A percentile compares a stretch with the other conserved stretches of the same genome.
phyloP scores from a whole-genome alignment of 2,329 filamentous ascomycete species.

The Colletotrichum abscissum region DNA sequence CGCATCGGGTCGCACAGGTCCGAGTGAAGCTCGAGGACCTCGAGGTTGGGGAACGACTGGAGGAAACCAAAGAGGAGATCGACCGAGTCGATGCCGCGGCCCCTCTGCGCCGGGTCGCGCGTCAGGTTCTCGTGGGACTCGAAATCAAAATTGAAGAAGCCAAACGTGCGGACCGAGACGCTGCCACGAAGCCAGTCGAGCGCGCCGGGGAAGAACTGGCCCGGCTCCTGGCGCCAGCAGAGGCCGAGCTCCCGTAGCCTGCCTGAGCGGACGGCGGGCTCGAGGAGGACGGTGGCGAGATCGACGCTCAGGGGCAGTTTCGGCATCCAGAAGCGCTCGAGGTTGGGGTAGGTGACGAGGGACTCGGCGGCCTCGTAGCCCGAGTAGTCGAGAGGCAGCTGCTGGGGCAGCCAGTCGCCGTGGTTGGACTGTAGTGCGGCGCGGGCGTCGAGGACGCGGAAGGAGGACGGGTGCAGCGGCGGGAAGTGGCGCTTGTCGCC shows the following conservation, averaged over 20 bases:
- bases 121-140: conserved; percentile 34
- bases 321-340: conserved; percentile 36
- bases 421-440: conserved; percentile 45
- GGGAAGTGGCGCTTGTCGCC: conserved; percentile 34
- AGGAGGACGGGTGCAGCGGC: conserved; percentile 36
- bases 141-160: conserved; percentile 50
- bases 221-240: conserved; percentile 36
- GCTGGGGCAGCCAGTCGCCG: conserved; percentile 41
- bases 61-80: conserved; percentile 34
- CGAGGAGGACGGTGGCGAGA: conserved; percentile 36
- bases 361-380: conserved; percentile 16
- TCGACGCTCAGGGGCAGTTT: conserved; percentile 30
- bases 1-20: conserved; percentile 1
- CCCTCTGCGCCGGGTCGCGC: conserved; percentile 18
- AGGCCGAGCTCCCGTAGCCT: conserved; percentile 46
- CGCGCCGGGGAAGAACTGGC: conserved; percentile 42
- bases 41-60: conserved; percentile 36
- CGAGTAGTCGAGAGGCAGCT: conserved; percentile 36
- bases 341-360: conserved; percentile 31
- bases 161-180: conserved; percentile 46
- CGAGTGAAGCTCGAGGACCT: conserved; percentile 35
- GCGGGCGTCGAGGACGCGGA: conserved; percentile 41
- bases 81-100: conserved; percentile 13
- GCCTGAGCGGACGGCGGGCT: conserved; percentile 40
- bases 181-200: conserved; percentile 50